Conservation (phyloP, 106 monocot species). For the Xerophyta viscosa region DNA sequence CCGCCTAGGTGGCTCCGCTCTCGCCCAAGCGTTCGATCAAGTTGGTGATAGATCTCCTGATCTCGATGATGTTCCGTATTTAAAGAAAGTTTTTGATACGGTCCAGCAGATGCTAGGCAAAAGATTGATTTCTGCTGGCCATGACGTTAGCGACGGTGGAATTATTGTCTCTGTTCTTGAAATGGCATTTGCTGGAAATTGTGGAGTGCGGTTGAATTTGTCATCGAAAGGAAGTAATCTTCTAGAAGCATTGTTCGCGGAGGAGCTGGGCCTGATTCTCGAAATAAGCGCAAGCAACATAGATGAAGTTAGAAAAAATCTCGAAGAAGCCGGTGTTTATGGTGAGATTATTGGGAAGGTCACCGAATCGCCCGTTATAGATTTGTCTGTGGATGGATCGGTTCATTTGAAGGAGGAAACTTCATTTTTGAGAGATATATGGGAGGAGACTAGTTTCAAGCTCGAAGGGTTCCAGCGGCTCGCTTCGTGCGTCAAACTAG, state of each 20-base stretch:
- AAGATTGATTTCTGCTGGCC: conserved; percentile 70
- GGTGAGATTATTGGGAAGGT: conserved; percentile 59
- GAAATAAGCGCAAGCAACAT: conserved; percentile 46
- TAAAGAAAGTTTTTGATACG: conserved; percentile 56
- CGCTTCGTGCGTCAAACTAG: conserved; percentile 70
- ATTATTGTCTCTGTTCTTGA: conserved; percentile 62
- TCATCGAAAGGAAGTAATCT: conserved; percentile 25
- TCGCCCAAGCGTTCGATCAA: conserved; percentile 82
- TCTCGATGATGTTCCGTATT: conserved; percentile 75
- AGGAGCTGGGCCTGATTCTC: conserved; percentile 83
- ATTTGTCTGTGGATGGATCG: conserved; percentile 51
- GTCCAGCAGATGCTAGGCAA: conserved; percentile 64
- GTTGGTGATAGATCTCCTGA: conserved; percentile 76
- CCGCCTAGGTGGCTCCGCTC: conserved; percentile 81
- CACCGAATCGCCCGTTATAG: conserved; percentile 39
- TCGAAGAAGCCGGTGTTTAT: conserved; percentile 37
- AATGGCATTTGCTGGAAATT: conserved; percentile 98
- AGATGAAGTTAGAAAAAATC: conserved; percentile 30
- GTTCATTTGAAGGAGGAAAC: conserved; percentile 56
- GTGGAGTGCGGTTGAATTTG: conserved; percentile 57
- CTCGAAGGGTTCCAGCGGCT: conserved; percentile 76
- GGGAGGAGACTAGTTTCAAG: conserved; percentile 93
- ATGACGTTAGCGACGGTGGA: conserved; percentile 95
- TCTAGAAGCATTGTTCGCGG: conserved; percentile 63
- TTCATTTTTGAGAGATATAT: conserved; percentile 65